A percentile compares a stretch with the other conserved stretches of the same genome.
Evolutionary conservation across 352 stramenopile genomes (phyloP).

Genomic region (Saprolegnia diclina): DNA sequence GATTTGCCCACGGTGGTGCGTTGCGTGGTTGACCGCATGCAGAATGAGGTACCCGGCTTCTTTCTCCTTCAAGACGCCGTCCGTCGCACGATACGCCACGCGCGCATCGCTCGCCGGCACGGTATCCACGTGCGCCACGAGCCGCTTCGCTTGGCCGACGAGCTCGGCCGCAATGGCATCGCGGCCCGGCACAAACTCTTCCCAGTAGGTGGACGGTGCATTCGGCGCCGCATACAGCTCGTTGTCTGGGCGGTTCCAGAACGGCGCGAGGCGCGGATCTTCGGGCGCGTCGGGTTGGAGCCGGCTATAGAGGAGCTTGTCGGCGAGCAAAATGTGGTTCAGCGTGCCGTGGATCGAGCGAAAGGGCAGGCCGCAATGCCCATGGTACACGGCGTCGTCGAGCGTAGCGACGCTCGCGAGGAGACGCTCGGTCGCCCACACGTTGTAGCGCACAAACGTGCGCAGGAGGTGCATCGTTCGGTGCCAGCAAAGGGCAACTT

Average conservation of each 20-base stretch:
- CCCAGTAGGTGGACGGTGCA: not conserved
- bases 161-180: not conserved
- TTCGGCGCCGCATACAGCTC: not conserved
- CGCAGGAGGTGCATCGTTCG: not conserved
- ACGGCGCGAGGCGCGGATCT: not conserved
- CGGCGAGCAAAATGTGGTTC: not conserved
- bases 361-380: not conserved
- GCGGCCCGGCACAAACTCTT: not conserved
- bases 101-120: not conserved
- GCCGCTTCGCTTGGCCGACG: not conserved
- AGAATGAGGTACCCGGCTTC: not conserved
- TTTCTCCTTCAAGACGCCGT: not conserved
- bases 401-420: not conserved
- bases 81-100: not conserved
- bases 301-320: no score
- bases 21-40: conserved; percentile 8
- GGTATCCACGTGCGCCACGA: not conserved
- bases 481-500: no score
- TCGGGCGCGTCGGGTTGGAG: not conserved
- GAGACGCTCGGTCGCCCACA: not conserved
- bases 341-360: conserved; percentile 7
- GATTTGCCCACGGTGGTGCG: conserved; percentile 8
- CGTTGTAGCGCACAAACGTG: conserved; percentile 9
- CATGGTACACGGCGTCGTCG: not conserved
- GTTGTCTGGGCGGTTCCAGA: not conserved